Evolutionary conservation across 2,329 filamentous ascomycete species (phyloP).

Genomic region (Diaporthe australafricana): DNA sequence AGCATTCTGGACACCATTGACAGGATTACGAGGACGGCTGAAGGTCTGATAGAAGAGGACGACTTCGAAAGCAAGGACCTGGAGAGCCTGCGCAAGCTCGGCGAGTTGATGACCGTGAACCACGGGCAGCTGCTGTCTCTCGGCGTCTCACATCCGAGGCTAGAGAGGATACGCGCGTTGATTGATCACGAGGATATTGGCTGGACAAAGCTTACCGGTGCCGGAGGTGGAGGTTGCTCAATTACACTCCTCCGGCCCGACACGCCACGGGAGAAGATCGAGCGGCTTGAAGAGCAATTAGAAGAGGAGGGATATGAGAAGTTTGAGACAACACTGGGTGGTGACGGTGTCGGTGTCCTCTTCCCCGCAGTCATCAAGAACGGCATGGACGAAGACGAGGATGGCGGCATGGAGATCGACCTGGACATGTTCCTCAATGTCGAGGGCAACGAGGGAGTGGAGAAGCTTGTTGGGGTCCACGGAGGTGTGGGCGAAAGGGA

Average conservation of each 20-base stretch:
- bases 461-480: constrained; percentile 85
- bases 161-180: constrained; percentile 91
- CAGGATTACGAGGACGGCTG: constrained; percentile 69
- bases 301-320: constrained; percentile 80
- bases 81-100: constrained; percentile 77
- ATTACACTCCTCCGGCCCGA: constrained; percentile 88
- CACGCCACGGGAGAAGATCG: constrained; percentile 65
- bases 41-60: constrained; percentile 66
- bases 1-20: constrained; percentile 89
- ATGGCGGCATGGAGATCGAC: constrained; percentile 93
- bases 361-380: constrained; percentile 94
- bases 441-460: constrained; percentile 85
- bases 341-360: constrained; percentile 92
- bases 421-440: constrained; percentile 86
- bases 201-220: constrained; percentile 97
- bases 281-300: constrained; percentile 73
- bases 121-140: constrained; percentile 92
- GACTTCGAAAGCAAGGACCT: constrained; percentile 75
- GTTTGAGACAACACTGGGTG: constrained; percentile 90
- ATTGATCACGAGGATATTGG: constrained; percentile 90
- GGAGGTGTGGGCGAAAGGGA: constrained; percentile 76
- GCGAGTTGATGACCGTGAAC: constrained; percentile 92
- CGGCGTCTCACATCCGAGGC: constrained; percentile 92
- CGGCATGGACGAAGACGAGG: constrained; percentile 78
- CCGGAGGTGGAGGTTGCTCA: constrained; percentile 94